Evolutionary conservation across 2,329 filamentous ascomycete species (phyloP).

Genomic region (Trichoderma semiorbis): DNA sequence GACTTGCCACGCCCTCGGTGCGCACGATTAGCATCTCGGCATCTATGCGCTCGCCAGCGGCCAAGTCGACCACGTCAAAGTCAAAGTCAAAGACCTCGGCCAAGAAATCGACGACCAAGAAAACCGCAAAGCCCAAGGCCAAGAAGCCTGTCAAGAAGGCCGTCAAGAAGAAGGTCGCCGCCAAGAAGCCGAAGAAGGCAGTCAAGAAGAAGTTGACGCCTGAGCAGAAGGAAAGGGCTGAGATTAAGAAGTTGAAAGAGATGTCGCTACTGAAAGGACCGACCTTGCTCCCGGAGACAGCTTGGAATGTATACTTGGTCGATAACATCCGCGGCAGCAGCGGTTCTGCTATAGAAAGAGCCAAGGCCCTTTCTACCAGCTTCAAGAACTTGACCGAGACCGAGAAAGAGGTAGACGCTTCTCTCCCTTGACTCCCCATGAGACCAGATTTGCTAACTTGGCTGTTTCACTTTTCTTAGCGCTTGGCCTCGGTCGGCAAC

Average conservation of each 20-base stretch:
- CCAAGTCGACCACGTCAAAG: slow-evolving; percentile 24
- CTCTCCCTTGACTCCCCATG: neutral
- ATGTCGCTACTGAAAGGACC: slow-evolving; percentile 41
- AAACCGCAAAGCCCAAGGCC: slow-evolving; percentile 22
- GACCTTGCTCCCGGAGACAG: slow-evolving; percentile 27
- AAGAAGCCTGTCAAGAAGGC: slow-evolving; percentile 25
- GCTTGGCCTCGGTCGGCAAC: slow-evolving; percentile 32
- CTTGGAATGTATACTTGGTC: slow-evolving; percentile 39
- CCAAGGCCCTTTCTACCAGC: slow-evolving; percentile 28
- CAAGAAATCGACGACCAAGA: slow-evolving; percentile 24
- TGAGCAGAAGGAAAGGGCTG: slow-evolving; percentile 37
- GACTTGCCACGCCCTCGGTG: slow-evolving; percentile 22
- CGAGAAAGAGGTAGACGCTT: slow-evolving; percentile 43
- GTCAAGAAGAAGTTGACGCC: slow-evolving; percentile 36
- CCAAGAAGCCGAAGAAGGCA: slow-evolving; percentile 29
- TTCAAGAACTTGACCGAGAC: slow-evolving; percentile 41
- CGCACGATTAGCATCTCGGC: slow-evolving; percentile 34
- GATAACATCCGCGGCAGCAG: slow-evolving; percentile 28
- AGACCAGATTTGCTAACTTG: slow-evolving; percentile 1
- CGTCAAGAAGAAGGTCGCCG: slow-evolving; percentile 24
- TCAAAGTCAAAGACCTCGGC: slow-evolving; percentile 21
- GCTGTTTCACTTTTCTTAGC: slow-evolving; percentile 19
- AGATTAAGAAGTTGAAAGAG: slow-evolving; percentile 38
- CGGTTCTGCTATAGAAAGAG: slow-evolving; percentile 21
- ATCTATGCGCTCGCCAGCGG: slow-evolving; percentile 27